Evolutionary conservation across 2,329 filamentous ascomycete genomes (phyloP), one percentile per base, ranked within the genome.

Genomic region (Penicillium thymicola): DNA sequence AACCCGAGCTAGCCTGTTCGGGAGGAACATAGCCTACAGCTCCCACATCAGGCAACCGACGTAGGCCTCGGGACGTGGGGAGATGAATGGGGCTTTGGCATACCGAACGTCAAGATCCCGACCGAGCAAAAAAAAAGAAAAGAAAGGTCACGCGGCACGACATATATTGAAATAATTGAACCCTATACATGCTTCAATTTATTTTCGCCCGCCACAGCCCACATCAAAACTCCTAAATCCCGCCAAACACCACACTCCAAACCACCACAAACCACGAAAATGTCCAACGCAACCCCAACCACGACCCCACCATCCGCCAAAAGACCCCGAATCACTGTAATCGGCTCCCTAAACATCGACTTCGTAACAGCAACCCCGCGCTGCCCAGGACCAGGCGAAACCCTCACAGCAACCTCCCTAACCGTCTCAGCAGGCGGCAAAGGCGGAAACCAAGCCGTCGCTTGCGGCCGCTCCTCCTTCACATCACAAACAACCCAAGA

Each of bases 311-410:
- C 18, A 25, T 42, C 37, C 9, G 1, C 28, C 11, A n/a, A 8
- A 25, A 34, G 18, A 40, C 21, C 58, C 57, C 58, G 60, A 37
- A 92, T 96, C 73, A 86, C 86, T 62, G 83, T 96, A 59, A 85
- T 96, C 60, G 92, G 92, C 63, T 96, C 91, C 25, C 84, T 96
- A 58, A 96, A 96, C 77, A 89, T 90, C 72, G 92, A 96, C 77
- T 85, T 96, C 49, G 89, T 95, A 56, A 90, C 89, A 49, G 85
- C 89, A 66, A 92, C 92, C 23, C 79, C 89, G 5, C 89, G 92
- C 63, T 83, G 94, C 56, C 92, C 92, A 1, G 76, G 81, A 1
- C 86, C 87, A 0, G 92, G 92, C 60, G 92, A 96, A 77, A 96
- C 92, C 1, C 80, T 96, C 41, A 90, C 88, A 4, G 84, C 89